Percentiles rank a stretch among this genome's conserved stretches.
Evolutionary conservation across 352 stramenopile genomes (phyloP).

Genomic region (Phytophthora meadii): DNA sequence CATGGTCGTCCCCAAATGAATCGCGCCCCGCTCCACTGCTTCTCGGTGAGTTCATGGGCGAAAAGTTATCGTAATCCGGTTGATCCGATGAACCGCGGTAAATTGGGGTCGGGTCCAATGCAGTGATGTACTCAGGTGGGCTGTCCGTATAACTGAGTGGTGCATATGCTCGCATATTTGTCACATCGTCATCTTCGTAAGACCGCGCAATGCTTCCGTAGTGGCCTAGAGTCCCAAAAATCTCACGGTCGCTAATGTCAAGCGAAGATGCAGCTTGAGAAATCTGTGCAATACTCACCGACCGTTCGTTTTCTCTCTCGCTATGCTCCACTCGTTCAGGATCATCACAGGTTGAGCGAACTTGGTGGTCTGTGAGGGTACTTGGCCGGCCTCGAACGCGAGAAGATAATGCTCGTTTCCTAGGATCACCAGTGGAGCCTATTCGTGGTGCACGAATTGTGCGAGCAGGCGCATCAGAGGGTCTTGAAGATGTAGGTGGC

Average conservation of each 20-base stretch:
- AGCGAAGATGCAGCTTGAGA: conserved; percentile 38
- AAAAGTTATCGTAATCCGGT: conserved; percentile 56
- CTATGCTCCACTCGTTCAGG: conserved; percentile 18
- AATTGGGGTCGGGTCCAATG: conserved; percentile 39
- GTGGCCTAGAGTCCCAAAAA: conserved; percentile 43
- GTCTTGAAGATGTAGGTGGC: background rate
- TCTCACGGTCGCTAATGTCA: conserved; percentile 49
- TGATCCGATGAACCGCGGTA: conserved; percentile 46
- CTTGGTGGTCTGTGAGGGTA: conserved; percentile 24
- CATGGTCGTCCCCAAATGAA: conserved; percentile 37
- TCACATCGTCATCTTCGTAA: conserved; percentile 44
- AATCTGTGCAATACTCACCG: conserved; percentile 26
- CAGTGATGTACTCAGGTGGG: conserved; percentile 40
- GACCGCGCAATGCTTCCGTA: conserved; percentile 42
- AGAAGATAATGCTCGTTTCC: conserved; percentile 35
- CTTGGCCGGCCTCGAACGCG: conserved; percentile 23
- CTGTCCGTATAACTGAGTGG: conserved; percentile 37
- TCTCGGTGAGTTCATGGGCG: conserved; percentile 43
- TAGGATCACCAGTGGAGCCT: conserved; percentile 24
- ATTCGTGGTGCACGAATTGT: background rate
- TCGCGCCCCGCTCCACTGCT: conserved; percentile 30
- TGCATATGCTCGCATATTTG: conserved; percentile 43
- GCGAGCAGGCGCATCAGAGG: conserved; percentile 1
- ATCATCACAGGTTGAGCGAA: conserved; percentile 12
- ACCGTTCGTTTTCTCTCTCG: conserved; percentile 20